Evolutionary conservation across 768 basidiomycete species (phyloP).

Genomic region (Boletus rubroflammeus): DNA sequence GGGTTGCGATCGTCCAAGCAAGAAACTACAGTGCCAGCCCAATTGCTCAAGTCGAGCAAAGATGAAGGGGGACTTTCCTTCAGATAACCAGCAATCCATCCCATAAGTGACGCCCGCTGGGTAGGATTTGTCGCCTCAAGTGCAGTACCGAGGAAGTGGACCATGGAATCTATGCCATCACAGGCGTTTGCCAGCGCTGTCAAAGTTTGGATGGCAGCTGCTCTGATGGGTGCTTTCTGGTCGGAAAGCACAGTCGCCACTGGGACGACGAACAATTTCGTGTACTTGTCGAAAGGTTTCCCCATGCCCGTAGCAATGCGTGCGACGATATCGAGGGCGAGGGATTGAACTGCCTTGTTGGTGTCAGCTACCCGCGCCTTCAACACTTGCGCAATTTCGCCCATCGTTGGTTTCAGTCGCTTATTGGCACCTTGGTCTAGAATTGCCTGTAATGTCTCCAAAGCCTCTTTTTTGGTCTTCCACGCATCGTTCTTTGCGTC

Average conservation of each 20-base stretch:
- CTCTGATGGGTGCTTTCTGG: constrained; percentile 84
- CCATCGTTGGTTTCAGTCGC: constrained; percentile 86
- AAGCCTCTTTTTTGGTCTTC: constrained; percentile 95
- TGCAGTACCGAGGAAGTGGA: constrained; percentile 70
- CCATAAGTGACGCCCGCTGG: constrained; percentile 73
- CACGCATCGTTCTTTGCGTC: constrained; percentile 92
- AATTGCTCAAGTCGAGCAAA: constrained; percentile 63
- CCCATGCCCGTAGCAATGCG: constrained; percentile 94
- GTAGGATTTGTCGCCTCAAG: constrained; percentile 86
- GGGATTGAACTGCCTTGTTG: constrained; percentile 89
- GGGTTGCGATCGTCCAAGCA: constrained; percentile 88
- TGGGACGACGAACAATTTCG: constrained; percentile 69
- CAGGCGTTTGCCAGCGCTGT: constrained; percentile 81
- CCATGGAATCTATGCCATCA: constrained; percentile 80
- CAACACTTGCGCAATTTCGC: constrained; percentile 85
- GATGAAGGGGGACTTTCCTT: constrained; percentile 55
- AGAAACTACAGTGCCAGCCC: constrained; percentile 61
- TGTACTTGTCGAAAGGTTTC: constrained; percentile 89
- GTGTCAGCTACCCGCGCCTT: constrained; percentile 88
- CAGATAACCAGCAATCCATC: constrained; percentile 80
- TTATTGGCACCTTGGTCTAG: constrained; percentile 92
- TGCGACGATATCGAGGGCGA: constrained; percentile 87
- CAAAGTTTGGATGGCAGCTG: constrained; percentile 73
- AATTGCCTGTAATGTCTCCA: constrained; percentile 78
- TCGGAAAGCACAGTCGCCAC: constrained; percentile 86